These are phyloP conservation scores for Irpex lacteus DNA, from an alignment of 1,284 basidiomycete species.

Conservation along the genomic window DNA sequence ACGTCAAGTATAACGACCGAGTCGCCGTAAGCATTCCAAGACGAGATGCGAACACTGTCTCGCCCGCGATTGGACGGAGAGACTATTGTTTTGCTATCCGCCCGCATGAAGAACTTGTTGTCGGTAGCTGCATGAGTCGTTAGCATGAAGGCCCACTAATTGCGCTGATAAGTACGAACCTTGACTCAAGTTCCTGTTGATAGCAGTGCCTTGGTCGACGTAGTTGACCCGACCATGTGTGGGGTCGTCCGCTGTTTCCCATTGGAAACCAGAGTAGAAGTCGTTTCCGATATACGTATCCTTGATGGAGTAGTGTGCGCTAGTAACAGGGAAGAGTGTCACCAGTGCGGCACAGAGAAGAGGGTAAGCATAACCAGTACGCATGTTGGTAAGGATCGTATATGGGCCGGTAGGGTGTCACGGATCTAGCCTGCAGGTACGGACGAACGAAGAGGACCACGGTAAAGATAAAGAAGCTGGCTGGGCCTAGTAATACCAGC, in stretches of 20 bases:
- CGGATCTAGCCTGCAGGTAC: slow-evolving; percentile 15
- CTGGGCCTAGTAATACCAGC: slow-evolving; percentile 6
- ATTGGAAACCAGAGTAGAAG: slow-evolving; percentile 43
- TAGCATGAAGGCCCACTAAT: background rate
- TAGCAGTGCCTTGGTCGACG: slow-evolving; percentile 39
- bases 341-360: slow-evolving; percentile 12
- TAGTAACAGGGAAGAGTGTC: slow-evolving; percentile 17
- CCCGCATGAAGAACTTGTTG: slow-evolving; percentile 47
- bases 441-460: slow-evolving; percentile 26
- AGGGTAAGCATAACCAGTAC: slow-evolving; percentile 23
- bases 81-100: slow-evolving; percentile 37
- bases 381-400: slow-evolving; percentile 20
- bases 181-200: slow-evolving; percentile 36
- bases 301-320: slow-evolving; percentile 26
- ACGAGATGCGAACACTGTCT: slow-evolving; percentile 48
- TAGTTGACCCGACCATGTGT: slow-evolving; percentile 57
- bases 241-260: slow-evolving; percentile 47
- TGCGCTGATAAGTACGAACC: slow-evolving; percentile 26
- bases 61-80: slow-evolving; percentile 36
- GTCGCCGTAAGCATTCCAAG: slow-evolving; percentile 40
- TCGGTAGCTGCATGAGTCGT: slow-evolving; percentile 27
- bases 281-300: slow-evolving; percentile 35
- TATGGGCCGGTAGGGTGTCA: slow-evolving; percentile 20
- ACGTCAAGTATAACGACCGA: slow-evolving; percentile 47
- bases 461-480: slow-evolving; percentile 27